Evolutionary conservation across 495 filamentous ascomycete species (phyloP).

Genomic region (Hypoxylon rickii): DNA sequence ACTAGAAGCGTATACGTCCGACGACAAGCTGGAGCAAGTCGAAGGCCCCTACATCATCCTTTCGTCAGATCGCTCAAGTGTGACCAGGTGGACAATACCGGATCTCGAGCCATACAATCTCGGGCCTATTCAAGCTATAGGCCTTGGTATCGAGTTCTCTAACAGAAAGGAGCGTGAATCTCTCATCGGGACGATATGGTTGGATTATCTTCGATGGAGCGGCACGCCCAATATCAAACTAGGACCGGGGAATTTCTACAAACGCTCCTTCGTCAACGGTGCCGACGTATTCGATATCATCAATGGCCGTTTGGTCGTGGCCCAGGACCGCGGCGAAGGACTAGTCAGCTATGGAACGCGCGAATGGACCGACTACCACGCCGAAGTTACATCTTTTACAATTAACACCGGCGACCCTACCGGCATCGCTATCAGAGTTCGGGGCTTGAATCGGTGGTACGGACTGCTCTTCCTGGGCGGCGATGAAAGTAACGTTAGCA

Average conservation of each 20-base stretch:
- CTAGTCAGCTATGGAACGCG: constrained; percentile 38
- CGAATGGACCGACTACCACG: constrained; percentile 38
- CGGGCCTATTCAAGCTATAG: constrained; percentile 36
- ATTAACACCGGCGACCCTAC: constrained; percentile 26
- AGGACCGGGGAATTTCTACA: constrained; percentile 19
- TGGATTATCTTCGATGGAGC: constrained; percentile 29
- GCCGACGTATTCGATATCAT: constrained; percentile 23
- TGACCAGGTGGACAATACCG: too few species aligned
- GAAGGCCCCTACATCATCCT: too few species aligned
- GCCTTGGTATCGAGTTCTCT: too few species aligned
- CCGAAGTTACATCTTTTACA: constrained; percentile 13
- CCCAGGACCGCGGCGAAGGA: constrained; percentile 35
- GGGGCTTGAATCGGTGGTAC: constrained; percentile 38
- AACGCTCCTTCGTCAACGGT: constrained; percentile 34
- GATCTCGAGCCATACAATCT: too few species aligned
- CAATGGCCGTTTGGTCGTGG: constrained; percentile 17
- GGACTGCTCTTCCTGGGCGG: constrained; percentile 18
- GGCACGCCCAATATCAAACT: constrained; percentile 31
- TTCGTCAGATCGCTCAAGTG: too few species aligned
- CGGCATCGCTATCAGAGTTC: constrained; percentile 32
- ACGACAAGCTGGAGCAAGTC: constrained; percentile 30
- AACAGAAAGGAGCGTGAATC: too few species aligned
- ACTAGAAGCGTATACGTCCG: constrained; percentile 23
- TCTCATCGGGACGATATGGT: constrained; percentile 25
- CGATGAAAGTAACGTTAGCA: background rate